Evolutionary conservation across 2,329 filamentous ascomycete genomes (phyloP), one percentile per base, ranked within the genome.

Genomic region (Pyrenophora seminiperda): DNA sequence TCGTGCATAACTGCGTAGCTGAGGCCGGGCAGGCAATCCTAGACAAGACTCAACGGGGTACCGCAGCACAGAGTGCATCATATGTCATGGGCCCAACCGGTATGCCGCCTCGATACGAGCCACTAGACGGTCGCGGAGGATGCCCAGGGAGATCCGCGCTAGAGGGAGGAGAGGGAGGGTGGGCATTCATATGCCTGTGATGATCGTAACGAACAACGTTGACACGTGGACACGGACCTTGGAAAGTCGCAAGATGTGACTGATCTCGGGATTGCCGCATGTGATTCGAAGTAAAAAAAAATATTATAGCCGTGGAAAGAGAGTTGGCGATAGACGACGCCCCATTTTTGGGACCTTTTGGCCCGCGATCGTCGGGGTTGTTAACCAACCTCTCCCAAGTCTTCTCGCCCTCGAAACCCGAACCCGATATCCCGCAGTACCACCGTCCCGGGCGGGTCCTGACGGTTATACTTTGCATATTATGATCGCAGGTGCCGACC

Each of bases 131-230:
- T n/a, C 30, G 47, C 37, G 47, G 47, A 40, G 47, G 15, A 34
- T 18, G 43, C 22, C 34, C 47, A 37, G 36, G 36, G 17, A 33
- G 41, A 50, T 50, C 42, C 34, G 37, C 47, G 37, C 42, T 50
- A 40, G 17, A 32, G 24, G 24, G 24, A 27, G 6, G 6, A 24
- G 24, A 13, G 24, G 10, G 24, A 9, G 24, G 30, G 41, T 27
- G 30, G 30, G 46, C 47, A 39, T 45, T 50, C 14, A 19, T 17
- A 50, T 46, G 47, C 42, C 36, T 47, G 42, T 33, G 36, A 44
- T 31, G 27, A 38, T 31, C 29, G 34, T 30, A 30, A 38, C 30
- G 27, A 34, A 33, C 33, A 24, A 37, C 20, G 18, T 36, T 34
- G 30, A 10, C 46, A 50, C 17, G 31, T 22, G 30, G 36, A 29